Evolutionary conservation across 768 basidiomycete genomes (phyloP).

Genomic region (Fomitopsis serialis): DNA sequence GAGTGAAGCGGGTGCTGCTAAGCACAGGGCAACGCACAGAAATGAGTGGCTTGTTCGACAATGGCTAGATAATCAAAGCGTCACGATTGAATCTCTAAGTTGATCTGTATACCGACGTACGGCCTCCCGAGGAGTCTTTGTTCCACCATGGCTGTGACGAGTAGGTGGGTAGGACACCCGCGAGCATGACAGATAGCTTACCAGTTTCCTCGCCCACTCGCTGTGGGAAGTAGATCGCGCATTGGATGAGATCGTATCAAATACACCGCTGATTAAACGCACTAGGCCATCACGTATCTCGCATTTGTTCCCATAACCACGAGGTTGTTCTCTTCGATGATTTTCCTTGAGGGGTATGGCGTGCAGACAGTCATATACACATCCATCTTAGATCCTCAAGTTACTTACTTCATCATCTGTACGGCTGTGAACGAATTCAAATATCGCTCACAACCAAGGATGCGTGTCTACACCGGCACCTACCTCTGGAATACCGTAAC

Average conservation of each 20-base stretch:
- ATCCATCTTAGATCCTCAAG: neutral
- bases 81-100: neutral
- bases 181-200: neutral
- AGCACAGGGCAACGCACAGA: constrained; percentile 16
- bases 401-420: constrained; percentile 36
- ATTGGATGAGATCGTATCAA: neutral
- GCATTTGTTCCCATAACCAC: constrained; percentile 48
- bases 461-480: neutral
- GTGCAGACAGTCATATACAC: neutral
- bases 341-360: constrained; percentile 12
- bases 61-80: constrained; percentile 14
- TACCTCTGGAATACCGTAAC: constrained; percentile 36
- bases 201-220: constrained; percentile 19
- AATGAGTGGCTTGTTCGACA: constrained; percentile 40
- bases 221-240: neutral
- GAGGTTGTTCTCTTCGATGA: constrained; percentile 44
- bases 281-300: constrained; percentile 38
- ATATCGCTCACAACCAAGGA: neutral
- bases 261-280: neutral
- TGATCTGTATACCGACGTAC: constrained; percentile 6
- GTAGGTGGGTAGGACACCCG: neutral
- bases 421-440: constrained; percentile 30
- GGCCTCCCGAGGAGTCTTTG: constrained; percentile 21
- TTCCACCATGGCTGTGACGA: constrained; percentile 17
- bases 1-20: neutral